Conservation (phyloP, 2,329 filamentous ascomycete genomes). For the Trichoderma arundinaceum region DNA sequence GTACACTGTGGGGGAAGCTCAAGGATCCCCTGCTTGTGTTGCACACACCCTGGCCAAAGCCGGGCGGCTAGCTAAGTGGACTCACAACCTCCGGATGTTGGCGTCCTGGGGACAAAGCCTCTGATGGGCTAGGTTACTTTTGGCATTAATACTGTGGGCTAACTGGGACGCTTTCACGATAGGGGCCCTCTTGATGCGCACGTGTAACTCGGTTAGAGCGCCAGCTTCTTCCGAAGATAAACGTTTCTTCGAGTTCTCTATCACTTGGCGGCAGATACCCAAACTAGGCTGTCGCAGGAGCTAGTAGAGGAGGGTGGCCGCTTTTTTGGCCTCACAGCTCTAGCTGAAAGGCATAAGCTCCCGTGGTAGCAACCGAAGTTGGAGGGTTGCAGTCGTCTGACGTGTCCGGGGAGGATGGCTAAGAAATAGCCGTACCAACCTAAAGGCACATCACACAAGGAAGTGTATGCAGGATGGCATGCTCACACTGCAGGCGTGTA, state of each 20-base stretch:
- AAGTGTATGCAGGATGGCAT: conserved; percentile 1
- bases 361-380: conserved; percentile 29
- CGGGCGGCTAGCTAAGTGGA: conserved; percentile 23
- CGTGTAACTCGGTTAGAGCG: conserved; percentile 19
- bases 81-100: conserved; percentile 26
- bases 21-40: conserved; percentile 23
- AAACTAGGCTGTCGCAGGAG: conserved; percentile 14
- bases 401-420: conserved; percentile 27
- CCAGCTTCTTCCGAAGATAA: conserved; percentile 13
- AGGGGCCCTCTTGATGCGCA: conserved; percentile 20
- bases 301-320: conserved; percentile 14
- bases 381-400: conserved; percentile 30
- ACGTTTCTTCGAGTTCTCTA: conserved; percentile 1
- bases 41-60: conserved; percentile 9
- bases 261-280: conserved; percentile 12
- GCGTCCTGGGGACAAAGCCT: conserved; percentile 17
- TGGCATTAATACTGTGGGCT: conserved; percentile 14
- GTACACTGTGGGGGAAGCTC: conserved; percentile 27
- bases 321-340: conserved; percentile 18
- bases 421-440: conserved; percentile 16
- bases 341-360: conserved; percentile 29
- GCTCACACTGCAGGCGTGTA: neutral
- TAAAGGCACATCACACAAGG: conserved; percentile 18
- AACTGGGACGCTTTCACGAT: conserved; percentile 2
- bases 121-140: conserved; percentile 3